Percentiles rank a stretch among this genome's conserved stretches.
Evolutionary conservation across 345 rosid species (phyloP).

Genomic region (Toxicodendron radicans): DNA sequence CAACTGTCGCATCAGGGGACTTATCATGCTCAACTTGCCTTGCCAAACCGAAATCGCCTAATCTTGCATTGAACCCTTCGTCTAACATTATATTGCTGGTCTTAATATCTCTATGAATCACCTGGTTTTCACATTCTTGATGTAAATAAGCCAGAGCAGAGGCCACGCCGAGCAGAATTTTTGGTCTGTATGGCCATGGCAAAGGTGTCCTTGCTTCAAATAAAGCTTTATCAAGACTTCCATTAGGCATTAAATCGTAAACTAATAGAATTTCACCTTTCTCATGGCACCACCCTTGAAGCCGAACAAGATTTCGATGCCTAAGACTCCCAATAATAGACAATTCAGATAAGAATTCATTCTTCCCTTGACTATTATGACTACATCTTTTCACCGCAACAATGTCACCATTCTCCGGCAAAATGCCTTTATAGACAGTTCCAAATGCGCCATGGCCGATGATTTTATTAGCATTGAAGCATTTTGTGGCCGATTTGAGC

Average conservation of each 20-base stretch:
- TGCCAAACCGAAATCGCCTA: conserved; percentile 95
- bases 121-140: conserved; percentile 97
- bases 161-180: conserved; percentile 80
- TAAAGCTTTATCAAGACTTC: conserved; percentile 91
- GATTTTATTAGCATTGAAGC: conserved; percentile 61
- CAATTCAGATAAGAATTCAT: conserved; percentile 80
- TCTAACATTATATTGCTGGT: conserved; percentile 94
- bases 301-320: conserved; percentile 85
- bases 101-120: conserved; percentile 91
- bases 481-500: conserved; percentile 74
- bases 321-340: conserved; percentile 84
- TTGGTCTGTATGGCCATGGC: conserved; percentile 76
- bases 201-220: conserved; percentile 68
- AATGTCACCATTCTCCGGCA: conserved; percentile 65
- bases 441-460: conserved; percentile 97
- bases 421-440: conserved; percentile 81
- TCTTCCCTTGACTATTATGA: conserved; percentile 81
- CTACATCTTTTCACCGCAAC: conserved; percentile 93
- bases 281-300: conserved; percentile 95
- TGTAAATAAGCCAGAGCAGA: conserved; percentile 93
- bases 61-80: conserved; percentile 73
- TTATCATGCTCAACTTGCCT: conserved; percentile 85
- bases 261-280: conserved; percentile 88
- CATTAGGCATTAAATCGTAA: conserved; percentile 91
- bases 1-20: conserved; percentile 91